Evolutionary conservation across 306 rosid genomes (phyloP).

Genomic region (Hippophae rhamnoides): DNA sequence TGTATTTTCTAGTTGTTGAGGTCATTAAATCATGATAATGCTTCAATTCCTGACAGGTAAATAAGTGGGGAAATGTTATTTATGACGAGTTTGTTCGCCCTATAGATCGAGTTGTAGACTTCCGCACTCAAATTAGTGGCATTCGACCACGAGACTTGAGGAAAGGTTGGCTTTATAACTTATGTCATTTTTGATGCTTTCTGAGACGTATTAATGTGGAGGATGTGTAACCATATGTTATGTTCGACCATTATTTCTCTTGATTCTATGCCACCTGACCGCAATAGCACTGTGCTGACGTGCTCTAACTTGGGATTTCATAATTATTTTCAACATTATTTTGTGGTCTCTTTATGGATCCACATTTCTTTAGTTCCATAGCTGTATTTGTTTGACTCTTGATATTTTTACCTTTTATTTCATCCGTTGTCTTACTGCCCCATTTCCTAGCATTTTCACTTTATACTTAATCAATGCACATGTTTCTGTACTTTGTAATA

Average conservation of each 20-base stretch:
- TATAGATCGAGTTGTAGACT: slow-evolving; percentile 71
- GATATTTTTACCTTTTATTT: too few relatives aligned
- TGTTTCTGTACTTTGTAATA: too few relatives aligned
- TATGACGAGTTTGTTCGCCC: slow-evolving; percentile 84
- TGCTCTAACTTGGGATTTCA: too few relatives aligned
- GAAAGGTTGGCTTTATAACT: slow-evolving; percentile 44
- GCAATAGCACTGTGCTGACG: too few relatives aligned
- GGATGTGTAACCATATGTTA: not conserved
- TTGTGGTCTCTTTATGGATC: too few relatives aligned
- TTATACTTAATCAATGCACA: too few relatives aligned
- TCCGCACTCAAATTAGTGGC: slow-evolving; percentile 84
- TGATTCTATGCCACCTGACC: too few relatives aligned
- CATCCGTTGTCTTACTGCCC: too few relatives aligned
- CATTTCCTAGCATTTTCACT: too few relatives aligned
- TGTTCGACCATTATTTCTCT: not conserved
- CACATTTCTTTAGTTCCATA: too few relatives aligned
- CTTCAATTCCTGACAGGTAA: slow-evolving; percentile 53
- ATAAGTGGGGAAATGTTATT: slow-evolving; percentile 85
- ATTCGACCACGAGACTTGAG: slow-evolving; percentile 70
- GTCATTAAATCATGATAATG: slow-evolving; percentile 25
- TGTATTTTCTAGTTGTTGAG: slow-evolving; percentile 4
- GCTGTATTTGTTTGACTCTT: too few relatives aligned
- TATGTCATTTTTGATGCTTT: not conserved
- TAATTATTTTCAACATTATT: too few relatives aligned
- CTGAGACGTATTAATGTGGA: not conserved